These are phyloP conservation scores for Paramyrothecium sp. DNA, from an alignment of 2,329 filamentous ascomycete species.

Conservation along the genomic window DNA sequence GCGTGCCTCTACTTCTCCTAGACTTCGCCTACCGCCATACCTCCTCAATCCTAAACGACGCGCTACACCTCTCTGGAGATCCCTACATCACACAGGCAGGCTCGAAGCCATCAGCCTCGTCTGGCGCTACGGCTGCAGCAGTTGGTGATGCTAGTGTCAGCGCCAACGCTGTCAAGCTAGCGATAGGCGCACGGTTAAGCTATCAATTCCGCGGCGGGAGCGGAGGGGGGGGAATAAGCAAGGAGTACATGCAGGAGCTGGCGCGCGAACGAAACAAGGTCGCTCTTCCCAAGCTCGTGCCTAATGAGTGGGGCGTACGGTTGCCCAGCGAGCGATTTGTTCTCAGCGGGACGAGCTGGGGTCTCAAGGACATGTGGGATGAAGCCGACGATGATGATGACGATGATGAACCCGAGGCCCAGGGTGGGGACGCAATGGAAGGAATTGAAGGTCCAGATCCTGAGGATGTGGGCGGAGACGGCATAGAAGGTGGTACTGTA, in stretches of 20 bases:
- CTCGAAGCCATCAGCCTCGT: constrained; percentile 45
- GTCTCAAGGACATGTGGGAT: constrained; percentile 58
- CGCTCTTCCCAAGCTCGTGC: constrained; percentile 59
- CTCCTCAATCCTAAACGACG: constrained; percentile 68
- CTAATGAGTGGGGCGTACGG: constrained; percentile 66
- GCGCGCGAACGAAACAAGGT: constrained; percentile 69
- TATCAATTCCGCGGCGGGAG: constrained; percentile 65
- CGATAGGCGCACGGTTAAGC: constrained; percentile 65
- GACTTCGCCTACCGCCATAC: constrained; percentile 87
- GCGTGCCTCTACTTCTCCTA: constrained; percentile 78
- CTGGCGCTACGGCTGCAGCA: constrained; percentile 47
- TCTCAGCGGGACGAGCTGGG: constrained; percentile 64
- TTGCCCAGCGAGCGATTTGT: constrained; percentile 69
- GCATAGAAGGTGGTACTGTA: constrained; percentile 47
- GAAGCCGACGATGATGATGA: constrained; percentile 43
- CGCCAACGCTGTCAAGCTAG: constrained; percentile 68
- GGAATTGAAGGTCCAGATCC: constrained; percentile 39
- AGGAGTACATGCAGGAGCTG: constrained; percentile 77
- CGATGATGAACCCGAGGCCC: constrained; percentile 37
- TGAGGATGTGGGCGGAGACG: constrained; percentile 44
- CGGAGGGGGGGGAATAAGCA: constrained; percentile 55
- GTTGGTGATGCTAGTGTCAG: constrained; percentile 57
- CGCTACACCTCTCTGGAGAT: constrained; percentile 66
- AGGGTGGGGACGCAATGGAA: constrained; percentile 48
- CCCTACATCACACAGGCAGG: constrained; percentile 63